Conservation (phyloP, 768 basidiomycete genomes). For the Fistulinella prunicolor region DNA sequence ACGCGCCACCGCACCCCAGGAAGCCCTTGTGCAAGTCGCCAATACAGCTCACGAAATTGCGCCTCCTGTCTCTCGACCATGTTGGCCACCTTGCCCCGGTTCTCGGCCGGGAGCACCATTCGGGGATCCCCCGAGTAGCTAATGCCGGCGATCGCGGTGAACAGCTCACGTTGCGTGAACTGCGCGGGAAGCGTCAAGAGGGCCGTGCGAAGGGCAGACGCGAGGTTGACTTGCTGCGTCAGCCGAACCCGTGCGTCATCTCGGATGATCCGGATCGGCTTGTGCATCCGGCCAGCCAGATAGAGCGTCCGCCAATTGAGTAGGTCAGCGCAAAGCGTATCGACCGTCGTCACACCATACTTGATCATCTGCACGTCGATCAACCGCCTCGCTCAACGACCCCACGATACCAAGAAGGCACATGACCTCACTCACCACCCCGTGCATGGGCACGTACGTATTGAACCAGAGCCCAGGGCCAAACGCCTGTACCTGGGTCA, state of each 20-base stretch:
- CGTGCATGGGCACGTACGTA: conserved; percentile 79
- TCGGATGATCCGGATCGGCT: conserved; percentile 89
- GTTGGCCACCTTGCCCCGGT: conserved; percentile 90
- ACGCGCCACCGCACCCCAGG: conserved; percentile 77
- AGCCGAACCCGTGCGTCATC: conserved; percentile 90
- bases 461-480: conserved; percentile 96
- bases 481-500: conserved; percentile 72
- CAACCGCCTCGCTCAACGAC: conserved; percentile 2
- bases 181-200: conserved; percentile 80
- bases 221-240: conserved; percentile 91
- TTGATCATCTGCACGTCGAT: conserved; percentile 70
- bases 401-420: background rate
- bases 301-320: conserved; percentile 93
- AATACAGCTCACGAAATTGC: conserved; percentile 88
- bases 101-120: conserved; percentile 93
- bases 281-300: conserved; percentile 95
- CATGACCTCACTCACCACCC: conserved; percentile 59
- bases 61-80: conserved; percentile 80
- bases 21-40: conserved; percentile 68
- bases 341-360: conserved; percentile 93
- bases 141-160: conserved; percentile 80
- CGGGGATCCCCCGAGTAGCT: conserved; percentile 89
- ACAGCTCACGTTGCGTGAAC: conserved; percentile 82
- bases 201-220: conserved; percentile 85
- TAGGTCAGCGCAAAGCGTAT: conserved; percentile 84